phyloP scores from a whole-genome alignment of 2,329 filamentous ascomycete genomes.

The Beauveria brongniartii region DNA sequence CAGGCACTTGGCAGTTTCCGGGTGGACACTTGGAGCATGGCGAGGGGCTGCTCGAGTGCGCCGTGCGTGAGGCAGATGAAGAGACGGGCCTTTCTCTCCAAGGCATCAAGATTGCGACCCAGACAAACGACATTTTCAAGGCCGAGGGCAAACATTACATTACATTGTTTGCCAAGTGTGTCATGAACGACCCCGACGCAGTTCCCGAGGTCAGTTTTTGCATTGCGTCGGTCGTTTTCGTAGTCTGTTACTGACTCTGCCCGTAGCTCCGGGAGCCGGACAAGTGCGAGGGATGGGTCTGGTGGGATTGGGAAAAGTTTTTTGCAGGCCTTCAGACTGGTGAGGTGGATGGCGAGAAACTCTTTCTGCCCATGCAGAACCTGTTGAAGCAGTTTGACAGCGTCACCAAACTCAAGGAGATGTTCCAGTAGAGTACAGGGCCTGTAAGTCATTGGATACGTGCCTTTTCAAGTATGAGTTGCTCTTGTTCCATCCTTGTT shows the following conservation, averaged over 20 bases:
- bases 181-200: constrained; percentile 36
- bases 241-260: background rate
- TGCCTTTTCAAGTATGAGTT: no score
- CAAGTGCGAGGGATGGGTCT: constrained; percentile 44
- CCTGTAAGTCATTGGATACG: no score
- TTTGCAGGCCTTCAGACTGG: constrained; percentile 20
- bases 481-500: no score
- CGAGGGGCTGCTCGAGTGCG: constrained; percentile 55
- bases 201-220: constrained; percentile 42
- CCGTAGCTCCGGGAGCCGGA: constrained; percentile 34
- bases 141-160: constrained; percentile 61
- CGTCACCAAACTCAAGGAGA: constrained; percentile 15
- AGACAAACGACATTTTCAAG: constrained; percentile 60
- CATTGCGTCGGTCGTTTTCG: background rate
- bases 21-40: constrained; percentile 68
- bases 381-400: constrained; percentile 20
- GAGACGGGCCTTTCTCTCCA: constrained; percentile 58
- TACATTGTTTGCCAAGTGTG: constrained; percentile 58
- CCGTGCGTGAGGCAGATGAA: constrained; percentile 58
- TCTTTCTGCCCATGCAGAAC: constrained; percentile 27
- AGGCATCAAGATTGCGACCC: constrained; percentile 44
- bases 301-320: constrained; percentile 38
- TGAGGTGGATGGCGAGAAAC: background rate
- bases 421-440: background rate
- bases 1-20: constrained; percentile 58